Conservation (phyloP, 805 yeast genomes). For the Sugiyamaella boreocaroliniensis region DNA sequence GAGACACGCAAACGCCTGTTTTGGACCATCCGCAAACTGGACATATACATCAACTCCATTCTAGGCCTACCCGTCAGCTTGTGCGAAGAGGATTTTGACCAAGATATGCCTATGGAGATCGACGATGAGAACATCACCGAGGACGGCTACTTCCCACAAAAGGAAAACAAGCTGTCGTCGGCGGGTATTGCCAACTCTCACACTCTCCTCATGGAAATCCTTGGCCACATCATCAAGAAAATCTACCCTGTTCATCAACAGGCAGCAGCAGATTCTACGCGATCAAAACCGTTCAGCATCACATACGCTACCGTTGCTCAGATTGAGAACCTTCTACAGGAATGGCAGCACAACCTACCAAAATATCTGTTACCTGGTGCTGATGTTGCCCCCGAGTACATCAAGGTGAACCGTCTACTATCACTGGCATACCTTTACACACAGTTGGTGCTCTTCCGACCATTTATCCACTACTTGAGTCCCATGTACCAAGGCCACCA, state of each 20-base stretch:
- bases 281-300: slow-evolving; percentile 8
- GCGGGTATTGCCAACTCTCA: slow-evolving; percentile 82
- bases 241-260: slow-evolving; percentile 55
- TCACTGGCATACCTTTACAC: slow-evolving; percentile 44
- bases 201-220: slow-evolving; percentile 62
- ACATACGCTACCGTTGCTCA: slow-evolving; percentile 41
- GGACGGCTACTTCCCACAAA: slow-evolving; percentile 42
- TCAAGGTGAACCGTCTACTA: slow-evolving; percentile 67
- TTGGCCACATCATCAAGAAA: slow-evolving; percentile 63
- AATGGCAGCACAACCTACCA: slow-evolving; percentile 70
- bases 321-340: slow-evolving; percentile 60
- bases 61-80: slow-evolving; percentile 78
- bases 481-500: slow-evolving; percentile 36
- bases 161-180: slow-evolving; percentile 53
- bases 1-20: slow-evolving; percentile 81
- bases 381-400: slow-evolving; percentile 59
- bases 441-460: slow-evolving; percentile 74
- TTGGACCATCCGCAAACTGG: slow-evolving; percentile 88
- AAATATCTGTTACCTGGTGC: slow-evolving; percentile 62
- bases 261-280: slow-evolving; percentile 1
- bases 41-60: slow-evolving; percentile 79
- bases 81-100: slow-evolving; percentile 75
- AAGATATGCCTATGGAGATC: slow-evolving; percentile 73
- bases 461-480: slow-evolving; percentile 77
- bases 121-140: slow-evolving; percentile 83